Conservation (phyloP, 2,329 filamentous ascomycete species). For the Neocatenulostroma microsporum region DNA sequence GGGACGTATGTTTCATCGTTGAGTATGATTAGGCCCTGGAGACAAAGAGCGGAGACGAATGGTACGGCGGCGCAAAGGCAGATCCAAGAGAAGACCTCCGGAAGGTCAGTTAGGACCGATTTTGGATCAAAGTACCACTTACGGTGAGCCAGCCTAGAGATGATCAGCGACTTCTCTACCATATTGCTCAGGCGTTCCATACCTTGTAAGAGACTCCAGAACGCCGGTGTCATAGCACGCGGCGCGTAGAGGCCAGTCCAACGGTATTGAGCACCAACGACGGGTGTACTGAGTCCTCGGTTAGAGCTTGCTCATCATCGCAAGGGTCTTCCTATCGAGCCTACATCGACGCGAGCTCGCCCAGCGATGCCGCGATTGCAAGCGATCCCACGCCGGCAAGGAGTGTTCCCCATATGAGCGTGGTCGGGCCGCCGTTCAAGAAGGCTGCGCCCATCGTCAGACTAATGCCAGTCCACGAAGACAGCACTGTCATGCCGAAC, state of each 20-base stretch:
- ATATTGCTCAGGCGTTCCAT: too few relatives aligned
- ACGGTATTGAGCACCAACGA: constrained; percentile 7
- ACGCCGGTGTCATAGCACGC: constrained; percentile 3
- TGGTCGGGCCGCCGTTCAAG: too few relatives aligned
- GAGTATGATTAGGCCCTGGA: constrained; percentile 30
- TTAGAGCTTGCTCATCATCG: neutral
- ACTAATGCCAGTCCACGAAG: too few relatives aligned
- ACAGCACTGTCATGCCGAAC: too few relatives aligned
- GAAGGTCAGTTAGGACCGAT: constrained; percentile 31
- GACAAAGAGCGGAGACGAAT: constrained; percentile 28
- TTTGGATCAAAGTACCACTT: too few relatives aligned
- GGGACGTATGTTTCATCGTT: constrained; percentile 30
- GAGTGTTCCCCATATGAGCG: too few relatives aligned
- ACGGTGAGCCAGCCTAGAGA: constrained; percentile 30
- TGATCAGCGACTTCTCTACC: too few relatives aligned
- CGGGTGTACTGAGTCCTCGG: neutral
- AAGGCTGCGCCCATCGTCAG: too few relatives aligned
- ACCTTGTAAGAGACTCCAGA: constrained; percentile 12
- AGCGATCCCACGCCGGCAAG: too few relatives aligned
- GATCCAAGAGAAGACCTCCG: constrained; percentile 34
- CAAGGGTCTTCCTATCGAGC: constrained; percentile 9
- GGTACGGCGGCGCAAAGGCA: constrained; percentile 29
- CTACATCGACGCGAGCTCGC: constrained; percentile 14
- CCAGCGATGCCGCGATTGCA: too few relatives aligned
- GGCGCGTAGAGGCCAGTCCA: constrained; percentile 6